Evolutionary conservation across 805 yeast genomes (phyloP).

Genomic region (Suhomyces xylopsoci): DNA sequence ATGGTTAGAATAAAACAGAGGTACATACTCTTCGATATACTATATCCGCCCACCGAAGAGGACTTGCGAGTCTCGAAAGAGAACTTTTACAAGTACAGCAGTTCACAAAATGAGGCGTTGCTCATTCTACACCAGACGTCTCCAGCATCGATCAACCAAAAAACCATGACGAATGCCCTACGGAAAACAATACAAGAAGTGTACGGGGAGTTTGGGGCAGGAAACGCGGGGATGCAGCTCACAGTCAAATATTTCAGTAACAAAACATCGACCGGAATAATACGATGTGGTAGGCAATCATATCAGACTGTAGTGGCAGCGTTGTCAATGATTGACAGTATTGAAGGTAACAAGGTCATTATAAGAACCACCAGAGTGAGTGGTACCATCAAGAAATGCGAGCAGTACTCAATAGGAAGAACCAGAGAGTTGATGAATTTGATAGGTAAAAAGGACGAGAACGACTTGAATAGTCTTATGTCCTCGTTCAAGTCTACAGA

Average conservation of each 20-base stretch:
- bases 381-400: conserved; percentile 86
- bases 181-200: conserved; percentile 54
- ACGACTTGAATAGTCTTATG: conserved; percentile 6
- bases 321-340: conserved; percentile 48
- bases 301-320: conserved; percentile 65
- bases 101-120: conserved; percentile 36
- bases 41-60: conserved; percentile 51
- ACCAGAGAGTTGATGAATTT: conserved; percentile 37
- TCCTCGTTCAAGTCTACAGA: conserved; percentile 6
- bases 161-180: conserved; percentile 51
- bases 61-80: conserved; percentile 11
- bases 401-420: conserved; percentile 56
- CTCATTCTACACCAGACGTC: conserved; percentile 51
- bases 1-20: conserved; percentile 91
- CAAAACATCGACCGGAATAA: conserved; percentile 78
- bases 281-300: conserved; percentile 70
- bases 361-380: conserved; percentile 67
- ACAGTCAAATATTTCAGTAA: conserved; percentile 77
- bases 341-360: conserved; percentile 51
- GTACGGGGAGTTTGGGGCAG: conserved; percentile 79
- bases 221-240: conserved; percentile 56
- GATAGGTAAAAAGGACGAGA: conserved; percentile 3
- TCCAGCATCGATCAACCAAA: conserved; percentile 46
- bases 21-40: conserved; percentile 75
- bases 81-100: conserved; percentile 20